Base-by-base conservation (phyloP, 352 stramenopile genomes). In the Globisporangium nunn region DNA sequence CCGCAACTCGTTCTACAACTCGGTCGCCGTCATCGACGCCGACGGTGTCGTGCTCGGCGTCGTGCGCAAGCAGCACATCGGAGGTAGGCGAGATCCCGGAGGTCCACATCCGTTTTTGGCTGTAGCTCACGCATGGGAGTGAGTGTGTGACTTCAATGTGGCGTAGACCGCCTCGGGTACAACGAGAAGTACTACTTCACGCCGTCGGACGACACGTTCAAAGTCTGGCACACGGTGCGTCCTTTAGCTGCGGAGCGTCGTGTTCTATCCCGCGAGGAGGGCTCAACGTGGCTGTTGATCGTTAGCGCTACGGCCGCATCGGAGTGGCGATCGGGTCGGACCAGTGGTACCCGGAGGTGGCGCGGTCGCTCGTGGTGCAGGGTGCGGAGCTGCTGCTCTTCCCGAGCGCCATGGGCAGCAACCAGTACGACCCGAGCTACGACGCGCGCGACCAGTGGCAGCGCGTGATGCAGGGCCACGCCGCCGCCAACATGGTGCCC, bases 111-210 rank as follows among this genome's bases (percentile, higher is more conserved):
- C 23, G 23, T 23, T 23, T 23, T 23, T 23, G 23, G 23, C 23
- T 23, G 23, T 23, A 23, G 3, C 28, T 52, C 14, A 14, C 8
- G 44, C 17, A 30, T 14, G 3, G 1, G 29, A 28, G 40, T 35
- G 29, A 56, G 23, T 15, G 23, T 62, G 47, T 37, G 55, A 33
- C 39, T 23, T 23, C 23, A 23, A 23, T 23, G 4, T 45, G 29
- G 37, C 6, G 31, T 37, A 87, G 87, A 97, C 65, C 86, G 87
- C 10, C 82, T 96, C 37, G 90, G 90, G 15, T 93, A 90, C 76
- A 92, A 94, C 50, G 87, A 96, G 50, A 96, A 96, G 63, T 97
- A 96, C 65, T 97, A 97, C 73, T 96, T 97, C 61, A 95, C 80
- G 51, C 91, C 91, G 0, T 88, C 88, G 1, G 86, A 96, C 63